A percentile compares a stretch with the other conserved stretches of the same genome.
Conservation (phyloP, 2,329 filamentous ascomycete genomes). For the Fusarium udum region DNA sequence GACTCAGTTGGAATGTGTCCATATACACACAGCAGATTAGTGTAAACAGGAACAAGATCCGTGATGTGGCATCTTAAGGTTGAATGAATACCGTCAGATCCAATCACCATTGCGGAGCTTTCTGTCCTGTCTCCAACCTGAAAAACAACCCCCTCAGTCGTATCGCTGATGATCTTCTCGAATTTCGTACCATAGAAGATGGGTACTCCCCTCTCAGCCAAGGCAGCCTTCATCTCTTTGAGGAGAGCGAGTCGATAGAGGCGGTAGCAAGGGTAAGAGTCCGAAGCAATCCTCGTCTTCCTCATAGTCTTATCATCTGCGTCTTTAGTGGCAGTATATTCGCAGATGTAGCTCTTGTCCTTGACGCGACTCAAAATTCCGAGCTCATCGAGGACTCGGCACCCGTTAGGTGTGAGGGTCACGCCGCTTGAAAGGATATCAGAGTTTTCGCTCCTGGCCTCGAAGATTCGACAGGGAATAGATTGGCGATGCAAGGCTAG, state of each 20-base stretch:
- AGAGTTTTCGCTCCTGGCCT: accelerated
- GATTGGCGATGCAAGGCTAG: background rate
- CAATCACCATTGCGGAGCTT: background rate
- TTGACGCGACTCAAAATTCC: background rate
- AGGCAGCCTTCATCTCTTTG: background rate
- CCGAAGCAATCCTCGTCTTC: background rate
- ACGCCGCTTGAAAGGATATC: background rate
- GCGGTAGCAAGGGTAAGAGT: background rate
- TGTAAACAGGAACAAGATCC: background rate
- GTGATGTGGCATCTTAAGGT: background rate
- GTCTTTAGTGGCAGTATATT: background rate
- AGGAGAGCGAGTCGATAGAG: background rate
- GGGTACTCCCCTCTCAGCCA: background rate
- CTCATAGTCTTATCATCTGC: background rate
- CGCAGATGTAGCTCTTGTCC: background rate
- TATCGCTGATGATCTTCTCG: background rate
- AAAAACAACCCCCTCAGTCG: background rate
- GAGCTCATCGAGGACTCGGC: background rate
- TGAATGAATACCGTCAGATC: background rate
- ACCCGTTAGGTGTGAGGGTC: background rate
- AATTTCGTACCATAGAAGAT: background rate
- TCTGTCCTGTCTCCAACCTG: background rate
- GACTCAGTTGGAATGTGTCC: background rate
- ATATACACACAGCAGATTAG: background rate
- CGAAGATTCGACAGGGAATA: background rate